These are phyloP conservation scores for Hansenula sp. DNA, from an alignment of 1,139 yeast genomes.

Conservation along the genomic window DNA sequence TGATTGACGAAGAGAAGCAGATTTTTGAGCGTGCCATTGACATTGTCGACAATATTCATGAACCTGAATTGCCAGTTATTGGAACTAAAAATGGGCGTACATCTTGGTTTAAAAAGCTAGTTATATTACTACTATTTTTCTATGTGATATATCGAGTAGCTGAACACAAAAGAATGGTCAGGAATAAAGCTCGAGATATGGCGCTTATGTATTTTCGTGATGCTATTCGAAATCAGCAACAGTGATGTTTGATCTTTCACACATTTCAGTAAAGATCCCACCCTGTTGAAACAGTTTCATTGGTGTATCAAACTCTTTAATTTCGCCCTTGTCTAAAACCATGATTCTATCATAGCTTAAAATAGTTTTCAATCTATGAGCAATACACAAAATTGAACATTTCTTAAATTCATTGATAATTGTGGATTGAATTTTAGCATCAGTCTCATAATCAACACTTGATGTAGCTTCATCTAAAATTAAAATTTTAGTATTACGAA, in stretches of 20 bases:
- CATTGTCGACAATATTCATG: no score
- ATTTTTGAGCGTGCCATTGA: no score
- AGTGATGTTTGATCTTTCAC: conserved; percentile 42
- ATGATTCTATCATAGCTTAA: conserved; percentile 50
- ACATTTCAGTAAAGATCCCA: conserved; percentile 49
- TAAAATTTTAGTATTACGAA: conserved; percentile 50
- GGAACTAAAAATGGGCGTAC: no score
- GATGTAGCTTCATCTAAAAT: conserved; percentile 72
- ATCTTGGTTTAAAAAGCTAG: no score
- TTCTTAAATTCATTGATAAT: conserved; percentile 47
- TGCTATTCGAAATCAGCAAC: conserved; percentile 19
- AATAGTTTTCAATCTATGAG: conserved; percentile 60
- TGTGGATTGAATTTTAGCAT: conserved; percentile 53
- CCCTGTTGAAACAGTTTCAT: conserved; percentile 32
- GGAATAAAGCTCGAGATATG: no score
- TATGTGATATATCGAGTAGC: no score
- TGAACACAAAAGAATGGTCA: no score
- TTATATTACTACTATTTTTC: no score
- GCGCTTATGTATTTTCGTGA: no score
- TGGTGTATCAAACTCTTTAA: conserved; percentile 49
- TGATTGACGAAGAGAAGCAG: no score
- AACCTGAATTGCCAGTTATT: no score
- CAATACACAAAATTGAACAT: conserved; percentile 63
- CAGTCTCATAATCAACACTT: conserved; percentile 65
- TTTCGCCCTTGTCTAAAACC: conserved; percentile 52